phyloP scores from a whole-genome alignment of 2,329 filamentous ascomycete genomes.

The Ceratocystis huliohia region DNA sequence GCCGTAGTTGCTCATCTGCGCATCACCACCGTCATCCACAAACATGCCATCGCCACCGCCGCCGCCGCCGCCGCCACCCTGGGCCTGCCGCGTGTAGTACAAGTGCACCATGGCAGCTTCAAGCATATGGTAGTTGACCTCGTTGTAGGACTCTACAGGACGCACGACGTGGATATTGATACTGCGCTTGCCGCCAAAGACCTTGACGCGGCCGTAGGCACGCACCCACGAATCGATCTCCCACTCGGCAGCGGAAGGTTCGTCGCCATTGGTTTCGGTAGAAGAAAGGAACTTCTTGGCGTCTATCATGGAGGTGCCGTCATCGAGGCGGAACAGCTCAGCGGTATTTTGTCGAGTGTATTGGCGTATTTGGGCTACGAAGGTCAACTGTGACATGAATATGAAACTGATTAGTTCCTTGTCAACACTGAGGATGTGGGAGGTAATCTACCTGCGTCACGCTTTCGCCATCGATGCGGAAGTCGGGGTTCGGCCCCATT shows the following conservation, averaged over 20 bases:
- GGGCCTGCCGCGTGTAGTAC: slow-evolving; percentile 60
- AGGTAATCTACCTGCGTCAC: slow-evolving; percentile 43
- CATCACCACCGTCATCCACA: slow-evolving; percentile 36
- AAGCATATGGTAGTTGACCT: slow-evolving; percentile 82
- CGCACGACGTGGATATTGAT: slow-evolving; percentile 71
- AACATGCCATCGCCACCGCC: slow-evolving; percentile 41
- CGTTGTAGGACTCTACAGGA: slow-evolving; percentile 72
- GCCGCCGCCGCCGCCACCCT: slow-evolving; percentile 29
- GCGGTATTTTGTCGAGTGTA: slow-evolving; percentile 81
- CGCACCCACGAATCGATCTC: slow-evolving; percentile 69
- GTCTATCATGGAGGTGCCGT: slow-evolving; percentile 85
- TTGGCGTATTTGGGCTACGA: slow-evolving; percentile 82
- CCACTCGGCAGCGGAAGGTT: slow-evolving; percentile 34
- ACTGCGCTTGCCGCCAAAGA: slow-evolving; percentile 71
- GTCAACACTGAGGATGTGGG: too few relatives aligned
- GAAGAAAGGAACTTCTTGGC: slow-evolving; percentile 56
- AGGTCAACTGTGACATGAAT: slow-evolving; percentile 36
- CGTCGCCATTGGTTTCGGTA: slow-evolving; percentile 27
- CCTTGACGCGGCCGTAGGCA: slow-evolving; percentile 73
- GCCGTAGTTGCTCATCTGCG: slow-evolving; percentile 27
- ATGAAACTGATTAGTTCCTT: not conserved
- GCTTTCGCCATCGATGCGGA: slow-evolving; percentile 67
- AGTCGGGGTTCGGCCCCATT: slow-evolving; percentile 48
- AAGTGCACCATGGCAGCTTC: slow-evolving; percentile 84
- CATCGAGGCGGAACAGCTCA: slow-evolving; percentile 84